phyloP scores from a whole-genome alignment of 73 alveolate genomes.

The Symbiodinium pilosum region DNA sequence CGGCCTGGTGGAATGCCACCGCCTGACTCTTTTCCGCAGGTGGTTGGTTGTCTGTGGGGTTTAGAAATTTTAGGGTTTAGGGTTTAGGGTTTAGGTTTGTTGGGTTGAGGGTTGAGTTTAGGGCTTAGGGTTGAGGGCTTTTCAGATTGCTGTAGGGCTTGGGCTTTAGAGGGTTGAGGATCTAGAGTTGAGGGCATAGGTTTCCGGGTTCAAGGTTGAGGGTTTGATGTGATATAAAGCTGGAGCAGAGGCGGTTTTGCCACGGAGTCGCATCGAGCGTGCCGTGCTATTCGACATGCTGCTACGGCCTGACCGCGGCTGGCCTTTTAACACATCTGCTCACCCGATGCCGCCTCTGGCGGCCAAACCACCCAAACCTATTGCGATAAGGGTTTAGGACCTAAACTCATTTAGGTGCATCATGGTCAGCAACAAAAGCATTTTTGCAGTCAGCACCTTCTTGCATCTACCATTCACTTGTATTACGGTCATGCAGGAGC shows the following conservation, averaged over 20 bases:
- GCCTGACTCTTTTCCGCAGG: constrained; percentile 4
- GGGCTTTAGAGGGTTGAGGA: neutral
- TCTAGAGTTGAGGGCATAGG: neutral
- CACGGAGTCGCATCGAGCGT: neutral
- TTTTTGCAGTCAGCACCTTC: neutral
- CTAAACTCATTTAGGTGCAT: too few species aligned
- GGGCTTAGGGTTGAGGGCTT: neutral
- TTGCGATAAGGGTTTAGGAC: too few species aligned
- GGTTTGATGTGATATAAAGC: too few species aligned
- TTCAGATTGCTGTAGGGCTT: neutral
- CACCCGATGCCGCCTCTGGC: too few species aligned
- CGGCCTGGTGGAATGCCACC: constrained; percentile 92
- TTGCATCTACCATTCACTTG: neutral
- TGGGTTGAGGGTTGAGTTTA: too few species aligned
- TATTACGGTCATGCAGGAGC: too few species aligned
- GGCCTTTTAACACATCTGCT: too few species aligned
- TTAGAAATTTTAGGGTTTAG: neutral
- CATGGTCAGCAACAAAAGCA: too few species aligned
- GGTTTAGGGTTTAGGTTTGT: neutral
- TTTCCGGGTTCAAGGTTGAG: too few species aligned
- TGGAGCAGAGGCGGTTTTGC: neutral
- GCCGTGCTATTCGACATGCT: too few species aligned
- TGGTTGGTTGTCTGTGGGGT: neutral
- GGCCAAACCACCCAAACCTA: too few species aligned
- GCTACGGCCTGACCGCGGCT: too few species aligned